Base-by-base conservation (phyloP, 2,329 filamentous ascomycete genomes). In the Ophiobolus disseminans region DNA sequence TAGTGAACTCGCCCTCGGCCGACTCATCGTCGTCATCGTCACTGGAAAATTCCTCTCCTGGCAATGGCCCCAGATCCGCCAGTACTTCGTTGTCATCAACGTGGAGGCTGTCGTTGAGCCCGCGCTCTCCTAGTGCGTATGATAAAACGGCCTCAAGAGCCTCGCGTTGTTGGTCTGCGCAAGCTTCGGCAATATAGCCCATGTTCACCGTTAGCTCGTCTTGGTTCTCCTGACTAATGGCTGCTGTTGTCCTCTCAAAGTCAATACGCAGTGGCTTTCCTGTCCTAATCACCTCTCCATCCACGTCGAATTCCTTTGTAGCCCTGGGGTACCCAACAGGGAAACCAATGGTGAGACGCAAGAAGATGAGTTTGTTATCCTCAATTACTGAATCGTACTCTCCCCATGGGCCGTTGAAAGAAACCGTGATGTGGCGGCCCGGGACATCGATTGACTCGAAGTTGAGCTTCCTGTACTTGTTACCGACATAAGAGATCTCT, bases 11-110 rank as follows among this genome's bases (percentile, higher is more conserved):
- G 34, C 67, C 65, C 25, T 90, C 88, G 48, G 74, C 75, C 38
- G 92, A 90, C 56, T 92, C 89, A 51, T 91, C 88, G 54, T 92
- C 90, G 57, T 93, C 89, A 51, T 91, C 88, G 54, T 91, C 88
- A 62, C 89, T 95, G 3, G 91, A 97, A 58, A 90, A 93, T 57
- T 94, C 90, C 48, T 89, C 88, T 22, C 55, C 66, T 6, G 56
- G 58, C 22, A 65, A 26, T 16, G 57, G 55, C 73, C 76, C 28
- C 21, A 62, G 31, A 25, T 64, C 62, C 46, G 73, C 72, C 44
- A 56, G 41, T 83, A 45, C 84, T 6, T 89, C 86, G 56, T 85
- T 80, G 9, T 87, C 36, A 78, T 73, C 38, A 14, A 68, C 45
- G 76, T 69, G 46, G 10, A 84, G 75, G 50, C 80, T 83, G 31